These are phyloP conservation scores for Stylosanthes scabra DNA, from an alignment of 331 rosid genomes.

Conservation along the genomic window DNA sequence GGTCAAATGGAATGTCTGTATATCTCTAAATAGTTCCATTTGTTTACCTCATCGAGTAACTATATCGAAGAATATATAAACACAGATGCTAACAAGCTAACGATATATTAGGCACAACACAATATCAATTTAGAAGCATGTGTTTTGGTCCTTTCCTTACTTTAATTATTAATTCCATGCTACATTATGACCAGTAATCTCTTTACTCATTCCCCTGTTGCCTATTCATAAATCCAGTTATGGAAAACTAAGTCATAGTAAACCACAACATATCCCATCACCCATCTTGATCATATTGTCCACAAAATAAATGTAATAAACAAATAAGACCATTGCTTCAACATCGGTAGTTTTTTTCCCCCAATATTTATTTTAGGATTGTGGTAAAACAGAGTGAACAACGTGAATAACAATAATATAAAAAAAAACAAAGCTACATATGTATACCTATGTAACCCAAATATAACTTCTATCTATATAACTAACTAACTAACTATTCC, in stretches of 20 bases:
- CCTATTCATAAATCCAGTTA: slow-evolving; percentile 16
- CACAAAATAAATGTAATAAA: neutral
- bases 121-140: slow-evolving; percentile 14
- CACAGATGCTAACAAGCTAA: neutral
- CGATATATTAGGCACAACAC: neutral
- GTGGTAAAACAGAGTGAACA: slow-evolving; percentile 12
- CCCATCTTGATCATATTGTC: slow-evolving; percentile 27
- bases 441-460: slow-evolving; percentile 5
- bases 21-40: slow-evolving; percentile 7
- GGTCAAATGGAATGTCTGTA: slow-evolving; percentile 14
- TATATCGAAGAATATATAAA: slow-evolving; percentile 19
- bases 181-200: slow-evolving; percentile 9
- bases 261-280: slow-evolving; percentile 27
- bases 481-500: neutral
- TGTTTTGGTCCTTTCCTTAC: neutral
- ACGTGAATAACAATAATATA: neutral
- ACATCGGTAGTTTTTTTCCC: neutral
- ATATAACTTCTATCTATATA: slow-evolving; percentile 1
- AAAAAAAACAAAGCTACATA: neutral
- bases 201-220: slow-evolving; percentile 7
- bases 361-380: slow-evolving; percentile 29
- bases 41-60: neutral
- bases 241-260: slow-evolving; percentile 27
- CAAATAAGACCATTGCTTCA: neutral
- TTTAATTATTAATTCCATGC: neutral